A percentile compares a stretch with the other conserved stretches of the same genome.
Evolutionary conservation across 768 basidiomycete species (phyloP).

Genomic region (Boletus reticulatus): DNA sequence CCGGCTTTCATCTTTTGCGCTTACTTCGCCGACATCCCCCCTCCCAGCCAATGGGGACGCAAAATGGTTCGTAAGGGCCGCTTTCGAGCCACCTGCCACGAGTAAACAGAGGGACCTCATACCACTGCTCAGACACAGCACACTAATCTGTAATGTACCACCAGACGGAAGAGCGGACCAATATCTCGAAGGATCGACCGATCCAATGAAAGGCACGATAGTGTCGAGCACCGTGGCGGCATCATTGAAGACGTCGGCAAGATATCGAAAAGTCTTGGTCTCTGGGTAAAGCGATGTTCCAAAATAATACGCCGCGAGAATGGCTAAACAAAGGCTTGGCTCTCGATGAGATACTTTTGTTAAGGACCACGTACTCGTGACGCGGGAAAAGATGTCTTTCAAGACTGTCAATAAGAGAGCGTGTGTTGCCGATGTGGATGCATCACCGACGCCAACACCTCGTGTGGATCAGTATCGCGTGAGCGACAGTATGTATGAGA

Average conservation of each 20-base stretch:
- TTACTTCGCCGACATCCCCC: constrained; percentile 69
- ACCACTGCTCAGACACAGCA: constrained; percentile 58
- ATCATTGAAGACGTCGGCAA: constrained; percentile 69
- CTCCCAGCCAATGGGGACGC: constrained; percentile 47
- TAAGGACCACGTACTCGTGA: constrained; percentile 49
- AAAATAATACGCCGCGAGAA: constrained; percentile 57
- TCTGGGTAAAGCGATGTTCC: constrained; percentile 68
- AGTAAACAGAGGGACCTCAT: constrained; percentile 59
- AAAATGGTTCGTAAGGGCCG: constrained; percentile 66
- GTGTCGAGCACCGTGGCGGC: constrained; percentile 57
- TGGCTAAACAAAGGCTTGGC: constrained; percentile 41
- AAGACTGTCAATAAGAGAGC: constrained; percentile 64
- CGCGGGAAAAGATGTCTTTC: constrained; percentile 60
- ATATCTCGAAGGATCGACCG: constrained; percentile 24
- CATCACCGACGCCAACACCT: constrained; percentile 69
- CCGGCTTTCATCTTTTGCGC: constrained; percentile 70
- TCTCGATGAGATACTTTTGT: not conserved
- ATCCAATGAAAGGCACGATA: constrained; percentile 52
- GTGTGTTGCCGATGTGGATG: constrained; percentile 61
- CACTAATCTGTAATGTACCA: constrained; percentile 40
- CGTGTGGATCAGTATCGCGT: constrained; percentile 16
- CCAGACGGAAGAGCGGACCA: constrained; percentile 34
- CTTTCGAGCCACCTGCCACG: constrained; percentile 68
- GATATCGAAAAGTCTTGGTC: constrained; percentile 65
- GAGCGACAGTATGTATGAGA: not conserved